Base-by-base conservation (phyloP, 192 early-diverging fungal genomes). In the Thamnidium elegans region DNA sequence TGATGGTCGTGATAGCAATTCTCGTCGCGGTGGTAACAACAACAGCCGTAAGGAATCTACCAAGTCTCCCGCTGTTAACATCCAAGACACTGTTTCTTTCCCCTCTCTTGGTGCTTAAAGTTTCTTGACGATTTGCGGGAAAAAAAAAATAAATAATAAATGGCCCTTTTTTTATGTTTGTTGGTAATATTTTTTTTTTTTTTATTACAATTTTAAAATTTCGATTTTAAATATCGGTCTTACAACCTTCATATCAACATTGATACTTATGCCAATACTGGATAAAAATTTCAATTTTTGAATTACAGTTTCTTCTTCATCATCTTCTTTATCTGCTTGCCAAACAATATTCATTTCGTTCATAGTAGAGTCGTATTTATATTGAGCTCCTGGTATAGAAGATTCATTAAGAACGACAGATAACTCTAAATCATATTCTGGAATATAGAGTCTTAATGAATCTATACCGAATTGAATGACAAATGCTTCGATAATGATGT, bases 11-110 rank as follows among this genome's bases (percentile, higher is more conserved):
- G 26, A 26, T 66, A 4, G 14, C 44, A 45, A 45, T 45, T 23
- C 46, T 52, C 53, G 67, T 48, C 64, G 73, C 63, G 44, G 14
- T 45, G 44, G 14, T 69, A 76, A 65, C n/a, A 63, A 77, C 72
- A 78, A 78, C 47, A 79, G 80, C 53, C 71, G 36, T 39, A 39
- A 39, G 3, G 14, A 13, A 39, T 55, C 31, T 17, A 32, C 31
- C 2, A 55, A 55, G 54, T 55, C 54, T 55, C 42, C 72, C 56
- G 72, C 70, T 64, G 84, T 89, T 79, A 87, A 87, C 70, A 55
- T 83, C 58, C 81, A 87, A 66, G 90, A 91, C 74, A 76, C 74
- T 72, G 77, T 82, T 71, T 82, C 84, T 60, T 91, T 91, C 87
- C 90, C 86, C 65, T 84, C 78, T 70, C 81, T 84, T 64, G 85